A percentile compares a stretch with the other conserved stretches of the same genome.
These are phyloP conservation scores for Aspergillus calidoustus DNA, from an alignment of 2,329 filamentous ascomycete genomes.

Conservation along the genomic window DNA sequence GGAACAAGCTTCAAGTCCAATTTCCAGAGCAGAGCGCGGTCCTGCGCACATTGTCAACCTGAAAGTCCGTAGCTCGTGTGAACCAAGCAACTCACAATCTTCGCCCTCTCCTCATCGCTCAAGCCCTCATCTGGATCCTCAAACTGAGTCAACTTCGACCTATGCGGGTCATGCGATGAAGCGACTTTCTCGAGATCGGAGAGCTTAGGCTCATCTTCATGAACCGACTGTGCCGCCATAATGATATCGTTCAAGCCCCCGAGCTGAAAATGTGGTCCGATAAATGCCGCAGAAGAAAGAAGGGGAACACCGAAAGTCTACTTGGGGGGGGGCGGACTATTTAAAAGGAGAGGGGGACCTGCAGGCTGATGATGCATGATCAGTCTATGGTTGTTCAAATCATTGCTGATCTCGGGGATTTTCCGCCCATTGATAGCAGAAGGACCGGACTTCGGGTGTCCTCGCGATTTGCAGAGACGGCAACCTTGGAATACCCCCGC, in stretches of 20 bases:
- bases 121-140: slow-evolving; percentile 68
- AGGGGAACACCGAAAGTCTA: neutral
- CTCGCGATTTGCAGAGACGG: neutral
- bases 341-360: slow-evolving; percentile 1
- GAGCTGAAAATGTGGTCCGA: neutral
- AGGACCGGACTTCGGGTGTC: neutral
- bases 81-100: slow-evolving; percentile 55
- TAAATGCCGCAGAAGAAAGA: neutral
- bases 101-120: slow-evolving; percentile 65
- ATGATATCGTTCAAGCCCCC: neutral
- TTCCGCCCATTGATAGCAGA: neutral
- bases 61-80: neutral
- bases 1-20: slow-evolving; percentile 52
- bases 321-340: neutral
- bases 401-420: slow-evolving; percentile 11
- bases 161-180: slow-evolving; percentile 7
- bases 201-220: slow-evolving; percentile 17
- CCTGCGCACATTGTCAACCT: slow-evolving; percentile 32
- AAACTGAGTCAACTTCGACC: slow-evolving; percentile 25
- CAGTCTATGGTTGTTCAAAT: slow-evolving; percentile 6
- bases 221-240: slow-evolving; percentile 24
- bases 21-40: slow-evolving; percentile 50
- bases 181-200: slow-evolving; percentile 29
- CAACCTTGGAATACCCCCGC: neutral
- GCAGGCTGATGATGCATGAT: neutral